Conservation (phyloP, 768 basidiomycete genomes). For the Mycena capillaripes region DNA sequence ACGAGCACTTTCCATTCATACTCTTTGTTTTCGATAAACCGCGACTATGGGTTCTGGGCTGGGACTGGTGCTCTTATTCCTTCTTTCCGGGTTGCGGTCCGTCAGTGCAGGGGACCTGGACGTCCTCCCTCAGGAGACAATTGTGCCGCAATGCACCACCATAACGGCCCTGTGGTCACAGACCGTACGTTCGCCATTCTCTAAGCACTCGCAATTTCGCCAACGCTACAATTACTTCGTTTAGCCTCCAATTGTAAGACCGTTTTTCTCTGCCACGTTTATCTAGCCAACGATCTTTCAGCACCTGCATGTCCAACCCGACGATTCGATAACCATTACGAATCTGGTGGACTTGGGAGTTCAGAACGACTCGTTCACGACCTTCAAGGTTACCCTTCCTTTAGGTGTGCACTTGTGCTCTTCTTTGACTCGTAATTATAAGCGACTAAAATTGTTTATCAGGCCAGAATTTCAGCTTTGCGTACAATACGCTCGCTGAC, state of each 20-base stretch:
- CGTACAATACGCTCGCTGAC: constrained; percentile 9
- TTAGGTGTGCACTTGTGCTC: not conserved
- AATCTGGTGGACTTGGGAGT: constrained; percentile 12
- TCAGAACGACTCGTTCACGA: constrained; percentile 3
- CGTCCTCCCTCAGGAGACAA: constrained; percentile 1
- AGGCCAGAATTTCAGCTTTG: constrained; percentile 20
- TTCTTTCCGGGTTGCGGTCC: not conserved
- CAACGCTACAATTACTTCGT: not conserved
- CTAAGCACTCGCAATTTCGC: not conserved
- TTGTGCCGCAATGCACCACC: constrained; percentile 12
- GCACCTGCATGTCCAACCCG: constrained; percentile 25
- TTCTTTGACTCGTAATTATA: too few relatives aligned
- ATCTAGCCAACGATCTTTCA: not conserved
- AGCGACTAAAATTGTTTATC: not conserved
- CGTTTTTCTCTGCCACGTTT: not conserved
- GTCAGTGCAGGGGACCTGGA: not conserved
- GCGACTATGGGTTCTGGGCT: not conserved
- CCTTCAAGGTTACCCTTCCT: constrained; percentile 6
- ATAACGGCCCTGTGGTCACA: not conserved
- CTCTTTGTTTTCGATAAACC: not conserved
- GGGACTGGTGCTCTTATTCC: not conserved
- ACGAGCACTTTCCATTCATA: not conserved
- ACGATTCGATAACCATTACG: not conserved
- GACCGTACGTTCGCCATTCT: not conserved
- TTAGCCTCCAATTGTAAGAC: constrained; percentile 13